Conservation (phyloP, 352 stramenopile species). For the Pythium apleroticum region DNA sequence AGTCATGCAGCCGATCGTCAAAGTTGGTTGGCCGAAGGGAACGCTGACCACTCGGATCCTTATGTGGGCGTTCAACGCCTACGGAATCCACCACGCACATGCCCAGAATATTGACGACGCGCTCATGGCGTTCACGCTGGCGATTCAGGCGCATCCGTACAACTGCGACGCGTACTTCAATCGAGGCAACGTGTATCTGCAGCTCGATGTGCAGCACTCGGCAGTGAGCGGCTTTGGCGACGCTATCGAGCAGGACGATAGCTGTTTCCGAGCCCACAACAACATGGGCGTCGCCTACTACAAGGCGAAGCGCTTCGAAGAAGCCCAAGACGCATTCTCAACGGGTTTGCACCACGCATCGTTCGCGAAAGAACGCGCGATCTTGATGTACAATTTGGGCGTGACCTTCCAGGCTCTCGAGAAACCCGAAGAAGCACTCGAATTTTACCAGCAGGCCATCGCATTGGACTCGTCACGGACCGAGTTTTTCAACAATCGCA, state of each 20-base stretch:
- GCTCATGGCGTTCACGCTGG: constrained; percentile 50
- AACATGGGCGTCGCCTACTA: constrained; percentile 53
- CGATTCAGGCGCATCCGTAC: constrained; percentile 43
- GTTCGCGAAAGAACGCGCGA: constrained; percentile 26
- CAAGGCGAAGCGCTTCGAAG: constrained; percentile 42
- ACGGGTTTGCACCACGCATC: constrained; percentile 35
- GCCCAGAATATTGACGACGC: constrained; percentile 43
- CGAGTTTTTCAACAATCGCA: constrained; percentile 63
- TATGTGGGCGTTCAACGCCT: constrained; percentile 52
- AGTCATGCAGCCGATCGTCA: constrained; percentile 20
- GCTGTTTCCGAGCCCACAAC: constrained; percentile 40
- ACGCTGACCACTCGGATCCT: constrained; percentile 44
- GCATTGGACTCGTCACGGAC: constrained; percentile 34
- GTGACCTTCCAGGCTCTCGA: constrained; percentile 40
- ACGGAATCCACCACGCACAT: constrained; percentile 35
- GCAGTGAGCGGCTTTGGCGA: constrained; percentile 47
- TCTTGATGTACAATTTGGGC: constrained; percentile 53
- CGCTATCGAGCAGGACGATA: constrained; percentile 43
- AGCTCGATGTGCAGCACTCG: constrained; percentile 36
- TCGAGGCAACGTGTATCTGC: constrained; percentile 49
- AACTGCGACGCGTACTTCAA: constrained; percentile 50
- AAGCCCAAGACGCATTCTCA: constrained; percentile 45
- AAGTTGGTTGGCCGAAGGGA: constrained; percentile 37
- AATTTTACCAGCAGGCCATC: constrained; percentile 58
- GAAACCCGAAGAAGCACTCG: constrained; percentile 42